These are phyloP conservation scores for Ceratobasidium sp. DNA, from an alignment of 1,284 basidiomycete species.

Conservation along the genomic window DNA sequence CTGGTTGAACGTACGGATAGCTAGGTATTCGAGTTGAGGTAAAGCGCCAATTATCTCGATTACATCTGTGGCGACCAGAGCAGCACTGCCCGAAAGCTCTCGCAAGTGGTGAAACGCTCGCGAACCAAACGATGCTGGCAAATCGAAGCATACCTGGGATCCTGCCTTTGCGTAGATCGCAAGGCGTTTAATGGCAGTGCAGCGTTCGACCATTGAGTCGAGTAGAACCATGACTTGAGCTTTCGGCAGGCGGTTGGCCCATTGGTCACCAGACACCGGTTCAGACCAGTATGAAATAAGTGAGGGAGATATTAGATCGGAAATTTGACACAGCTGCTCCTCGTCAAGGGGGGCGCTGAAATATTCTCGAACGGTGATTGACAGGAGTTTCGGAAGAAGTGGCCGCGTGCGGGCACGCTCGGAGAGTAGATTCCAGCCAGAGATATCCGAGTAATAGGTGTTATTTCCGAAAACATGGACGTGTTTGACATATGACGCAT, in stretches of 20 bases:
- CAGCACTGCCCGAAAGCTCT: conserved; percentile 6
- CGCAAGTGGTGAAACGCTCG: background rate
- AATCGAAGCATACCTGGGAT: background rate
- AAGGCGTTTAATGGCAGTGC: background rate
- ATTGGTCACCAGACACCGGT: background rate
- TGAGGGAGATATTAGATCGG: conserved; percentile 8
- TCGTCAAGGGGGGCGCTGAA: background rate
- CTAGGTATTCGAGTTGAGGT: background rate
- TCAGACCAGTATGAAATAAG: background rate
- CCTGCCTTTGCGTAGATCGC: conserved; percentile 27
- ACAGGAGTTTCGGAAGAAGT: background rate
- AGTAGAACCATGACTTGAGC: conserved; percentile 12
- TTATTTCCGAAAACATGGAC: conserved; percentile 5
- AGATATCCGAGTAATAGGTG: background rate
- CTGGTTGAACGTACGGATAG: conserved; percentile 1
- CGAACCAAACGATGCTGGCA: background rate
- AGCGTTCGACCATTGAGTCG: conserved; percentile 15
- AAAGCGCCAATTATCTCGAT: background rate
- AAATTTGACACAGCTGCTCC: background rate
- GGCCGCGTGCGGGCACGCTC: background rate
- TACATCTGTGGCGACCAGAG: background rate
- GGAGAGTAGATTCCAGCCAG: background rate
- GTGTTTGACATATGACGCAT: background rate
- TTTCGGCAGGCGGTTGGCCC: background rate
- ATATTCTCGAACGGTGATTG: conserved; percentile 2